Evolutionary conservation across 805 yeast genomes (phyloP).

Genomic region (Candida bentonensis): DNA sequence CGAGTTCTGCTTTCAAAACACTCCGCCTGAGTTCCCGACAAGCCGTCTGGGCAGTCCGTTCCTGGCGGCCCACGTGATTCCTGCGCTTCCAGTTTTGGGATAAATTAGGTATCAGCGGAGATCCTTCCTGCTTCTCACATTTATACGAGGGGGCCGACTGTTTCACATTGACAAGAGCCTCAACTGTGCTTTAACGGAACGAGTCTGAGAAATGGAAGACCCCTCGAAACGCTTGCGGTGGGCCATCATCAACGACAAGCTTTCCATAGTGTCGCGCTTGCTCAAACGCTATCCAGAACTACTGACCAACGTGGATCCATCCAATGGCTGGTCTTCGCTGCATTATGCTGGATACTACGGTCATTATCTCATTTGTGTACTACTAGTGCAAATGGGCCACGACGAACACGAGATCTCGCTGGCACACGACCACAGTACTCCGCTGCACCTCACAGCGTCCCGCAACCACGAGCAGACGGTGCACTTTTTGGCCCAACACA

Average conservation of each 20-base stretch:
- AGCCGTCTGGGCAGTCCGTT: too few relatives aligned
- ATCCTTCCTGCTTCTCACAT: too few relatives aligned
- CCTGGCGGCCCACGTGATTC: too few relatives aligned
- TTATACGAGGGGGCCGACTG: too few relatives aligned
- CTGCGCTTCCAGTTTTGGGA: too few relatives aligned
- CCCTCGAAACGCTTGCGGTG: constrained; percentile 52
- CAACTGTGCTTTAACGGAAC: too few relatives aligned
- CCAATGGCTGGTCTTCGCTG: constrained; percentile 68
- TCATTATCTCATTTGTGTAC: constrained; percentile 49
- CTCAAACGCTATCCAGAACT: constrained; percentile 56
- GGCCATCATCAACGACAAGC: constrained; percentile 50
- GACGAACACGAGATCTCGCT: constrained; percentile 35
- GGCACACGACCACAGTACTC: constrained; percentile 45
- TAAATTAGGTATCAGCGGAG: too few relatives aligned
- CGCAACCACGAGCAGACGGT: constrained; percentile 59
- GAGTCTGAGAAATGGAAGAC: constrained; percentile 25
- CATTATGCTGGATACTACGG: constrained; percentile 74
- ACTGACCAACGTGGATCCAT: constrained; percentile 51
- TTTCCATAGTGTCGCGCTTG: constrained; percentile 48
- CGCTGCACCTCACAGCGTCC: constrained; percentile 55
- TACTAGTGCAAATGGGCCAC: constrained; percentile 40
- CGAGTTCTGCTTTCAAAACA: too few relatives aligned
- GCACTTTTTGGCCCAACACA: constrained; percentile 57
- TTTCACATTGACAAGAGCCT: too few relatives aligned
- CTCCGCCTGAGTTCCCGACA: too few relatives aligned